These are phyloP conservation scores for Syncephalastrum monosporum DNA, from an alignment of 371 early-diverging fungal genomes.

Conservation along the genomic window DNA sequence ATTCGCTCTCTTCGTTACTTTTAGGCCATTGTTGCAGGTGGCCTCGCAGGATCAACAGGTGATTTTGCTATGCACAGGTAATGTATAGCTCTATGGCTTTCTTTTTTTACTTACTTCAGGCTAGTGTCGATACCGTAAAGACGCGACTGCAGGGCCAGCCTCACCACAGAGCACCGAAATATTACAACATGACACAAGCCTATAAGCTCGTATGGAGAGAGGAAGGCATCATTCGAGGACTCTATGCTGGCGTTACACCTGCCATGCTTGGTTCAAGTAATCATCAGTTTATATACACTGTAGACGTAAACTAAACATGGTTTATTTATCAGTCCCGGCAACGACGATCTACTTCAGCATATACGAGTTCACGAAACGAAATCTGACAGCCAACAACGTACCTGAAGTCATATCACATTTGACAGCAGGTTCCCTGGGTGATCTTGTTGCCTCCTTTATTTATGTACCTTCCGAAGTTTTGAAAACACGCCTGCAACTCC, in stretches of 20 bases:
- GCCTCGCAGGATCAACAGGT: conserved; percentile 69
- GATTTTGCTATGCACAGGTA: conserved; percentile 79
- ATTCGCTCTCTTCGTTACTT: conserved; percentile 1
- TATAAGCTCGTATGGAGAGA: conserved; percentile 62
- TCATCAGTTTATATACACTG: not conserved
- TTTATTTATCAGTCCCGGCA: conserved; percentile 49
- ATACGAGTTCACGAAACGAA: conserved; percentile 74
- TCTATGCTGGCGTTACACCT: conserved; percentile 74
- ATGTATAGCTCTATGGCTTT: not conserved
- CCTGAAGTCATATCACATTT: conserved; percentile 69
- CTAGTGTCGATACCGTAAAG: conserved; percentile 76
- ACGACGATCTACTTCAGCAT: conserved; percentile 74
- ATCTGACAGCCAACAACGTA: conserved; percentile 50
- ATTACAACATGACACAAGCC: conserved; percentile 65
- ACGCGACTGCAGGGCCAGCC: conserved; percentile 74
- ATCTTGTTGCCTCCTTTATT: conserved; percentile 68
- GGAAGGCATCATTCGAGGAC: conserved; percentile 70
- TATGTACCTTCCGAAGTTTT: conserved; percentile 83
- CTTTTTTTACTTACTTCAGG: not conserved
- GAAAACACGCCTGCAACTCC: conserved; percentile 80
- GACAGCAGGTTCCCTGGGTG: conserved; percentile 72
- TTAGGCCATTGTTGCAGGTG: conserved; percentile 70
- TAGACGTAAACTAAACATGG: too few relatives aligned
- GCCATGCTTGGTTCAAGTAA: conserved; percentile 76
- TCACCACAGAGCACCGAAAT: conserved; percentile 52